Evolutionary conservation across 768 basidiomycete genomes (phyloP), one percentile per base, ranked within the genome.

Genomic region (Naematelia encephala): DNA sequence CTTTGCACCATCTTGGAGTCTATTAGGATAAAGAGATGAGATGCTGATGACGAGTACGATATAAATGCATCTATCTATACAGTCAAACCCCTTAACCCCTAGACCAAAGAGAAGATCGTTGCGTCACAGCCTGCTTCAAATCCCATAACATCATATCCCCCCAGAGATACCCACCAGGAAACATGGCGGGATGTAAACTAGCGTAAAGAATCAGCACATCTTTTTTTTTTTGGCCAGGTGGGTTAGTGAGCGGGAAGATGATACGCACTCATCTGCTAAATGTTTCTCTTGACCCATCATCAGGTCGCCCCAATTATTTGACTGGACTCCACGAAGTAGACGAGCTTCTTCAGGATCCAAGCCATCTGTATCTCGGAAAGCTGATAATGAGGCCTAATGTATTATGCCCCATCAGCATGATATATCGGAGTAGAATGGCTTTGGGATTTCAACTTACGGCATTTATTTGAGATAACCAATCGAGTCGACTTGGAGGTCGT

Each of bases 101-200:
- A 16, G 34, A 39, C 34, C 34, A 39, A 39, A 8, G 8, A 39
- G 34, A 39, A 8, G 34, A 39, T 8, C 34, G 34, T 16, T 39
- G 8, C 16, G 34, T 16, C 8, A 54, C 53, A 22, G 51, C 57
- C 28, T 57, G 39, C 44, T 60, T n/a, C 5, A 66, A 55, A 39
- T 66, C 64, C 43, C 53, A 66, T 25, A 66, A n/a, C 57, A 66
- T 59, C 64, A 62, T 66, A 29, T 66, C 64, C 13, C 57, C 60
- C 61, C 60, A 66, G 4, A 66, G 44, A 43, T 59, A 60, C 23
- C 64, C 64, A 14, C 61, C 64, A n/a, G 64, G 64, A 11, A 66
- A 39, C 34, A 39, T 8, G 8, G 34, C 34, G 8, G 34, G 34
- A 16, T 39, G 34, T 16, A 39, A 39, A 16, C 34, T 39, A 39